These are phyloP conservation scores for Chrysoporthe austroafricana DNA, from an alignment of 2,329 filamentous ascomycete species.

Conservation along the genomic window DNA sequence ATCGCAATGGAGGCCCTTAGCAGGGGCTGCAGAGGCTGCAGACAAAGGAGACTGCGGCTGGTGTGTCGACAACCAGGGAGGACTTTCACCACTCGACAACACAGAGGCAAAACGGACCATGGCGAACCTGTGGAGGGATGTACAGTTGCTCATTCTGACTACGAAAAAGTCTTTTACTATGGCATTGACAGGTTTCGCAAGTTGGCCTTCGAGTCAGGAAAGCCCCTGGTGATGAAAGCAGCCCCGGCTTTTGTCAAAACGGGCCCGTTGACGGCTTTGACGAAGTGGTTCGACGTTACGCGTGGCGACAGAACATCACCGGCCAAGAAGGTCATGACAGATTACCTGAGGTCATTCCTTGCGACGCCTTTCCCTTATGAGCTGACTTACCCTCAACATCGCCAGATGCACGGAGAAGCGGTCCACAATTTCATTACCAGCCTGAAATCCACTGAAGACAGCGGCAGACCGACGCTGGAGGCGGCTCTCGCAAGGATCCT, in stretches of 20 bases:
- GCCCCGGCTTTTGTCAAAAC: neutral
- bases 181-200: constrained; percentile 1
- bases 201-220: constrained; percentile 12
- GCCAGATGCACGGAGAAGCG: neutral
- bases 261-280: constrained; percentile 14
- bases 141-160: constrained; percentile 1
- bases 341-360: constrained; percentile 17
- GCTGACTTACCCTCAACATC: constrained; percentile 25
- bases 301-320: neutral
- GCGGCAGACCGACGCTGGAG: neutral
- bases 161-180: neutral
- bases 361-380: constrained; percentile 22
- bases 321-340: constrained; percentile 5
- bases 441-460: constrained; percentile 9
- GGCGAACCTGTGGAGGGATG: neutral
- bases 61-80: neutral
- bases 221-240: constrained; percentile 23
- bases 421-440: constrained; percentile 15
- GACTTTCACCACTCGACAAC: neutral
- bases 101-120: neutral
- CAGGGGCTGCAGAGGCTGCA: constrained; percentile 10
- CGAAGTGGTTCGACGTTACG: constrained; percentile 23
- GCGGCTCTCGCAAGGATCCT: constrained; percentile 9
- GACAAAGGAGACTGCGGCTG: neutral
- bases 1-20: neutral